phyloP scores from a whole-genome alignment of 2,329 filamentous ascomycete species.

The Colletotrichum incanum region DNA sequence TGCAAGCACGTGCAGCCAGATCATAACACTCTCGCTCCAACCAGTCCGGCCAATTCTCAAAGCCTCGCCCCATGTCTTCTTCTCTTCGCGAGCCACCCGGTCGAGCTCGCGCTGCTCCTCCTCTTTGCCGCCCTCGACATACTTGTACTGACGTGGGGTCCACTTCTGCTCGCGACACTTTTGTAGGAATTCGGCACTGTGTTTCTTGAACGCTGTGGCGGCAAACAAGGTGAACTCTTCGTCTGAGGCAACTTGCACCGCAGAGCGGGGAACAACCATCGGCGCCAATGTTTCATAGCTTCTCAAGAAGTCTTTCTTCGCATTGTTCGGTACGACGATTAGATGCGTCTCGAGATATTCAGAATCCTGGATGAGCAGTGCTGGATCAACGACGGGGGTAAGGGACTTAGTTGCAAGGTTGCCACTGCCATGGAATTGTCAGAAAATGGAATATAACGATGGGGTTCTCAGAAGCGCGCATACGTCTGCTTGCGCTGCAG shows the following conservation, averaged over 20 bases:
- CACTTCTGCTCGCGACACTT: conserved; percentile 95
- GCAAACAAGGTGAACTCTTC: conserved; percentile 91
- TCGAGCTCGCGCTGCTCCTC: conserved; percentile 91
- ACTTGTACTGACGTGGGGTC: conserved; percentile 95
- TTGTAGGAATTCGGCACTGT: conserved; percentile 87
- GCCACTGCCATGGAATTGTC: conserved; percentile 68
- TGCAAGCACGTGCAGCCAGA: conserved; percentile 93
- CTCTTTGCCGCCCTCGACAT: conserved; percentile 90
- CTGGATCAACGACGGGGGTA: conserved; percentile 87
- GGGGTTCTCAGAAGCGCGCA: conserved; percentile 48
- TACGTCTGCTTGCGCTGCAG: conserved; percentile 92
- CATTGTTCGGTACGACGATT: conserved; percentile 85
- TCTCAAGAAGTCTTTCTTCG: conserved; percentile 89
- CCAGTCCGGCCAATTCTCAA: conserved; percentile 89
- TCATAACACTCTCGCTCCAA: conserved; percentile 96
- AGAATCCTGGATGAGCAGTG: conserved; percentile 86
- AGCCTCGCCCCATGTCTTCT: conserved; percentile 94
- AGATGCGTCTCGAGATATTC: conserved; percentile 98
- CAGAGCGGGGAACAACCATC: conserved; percentile 95
- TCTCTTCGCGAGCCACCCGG: conserved; percentile 85
- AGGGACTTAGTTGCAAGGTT: conserved; percentile 96
- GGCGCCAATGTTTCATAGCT: conserved; percentile 89
- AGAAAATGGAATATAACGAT: conserved; percentile 30
- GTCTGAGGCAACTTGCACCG: conserved; percentile 84
- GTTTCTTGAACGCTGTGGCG: conserved; percentile 95